Evolutionary conservation across 129 eudicot species (phyloP).

Genomic region (Flaveria robusta): DNA sequence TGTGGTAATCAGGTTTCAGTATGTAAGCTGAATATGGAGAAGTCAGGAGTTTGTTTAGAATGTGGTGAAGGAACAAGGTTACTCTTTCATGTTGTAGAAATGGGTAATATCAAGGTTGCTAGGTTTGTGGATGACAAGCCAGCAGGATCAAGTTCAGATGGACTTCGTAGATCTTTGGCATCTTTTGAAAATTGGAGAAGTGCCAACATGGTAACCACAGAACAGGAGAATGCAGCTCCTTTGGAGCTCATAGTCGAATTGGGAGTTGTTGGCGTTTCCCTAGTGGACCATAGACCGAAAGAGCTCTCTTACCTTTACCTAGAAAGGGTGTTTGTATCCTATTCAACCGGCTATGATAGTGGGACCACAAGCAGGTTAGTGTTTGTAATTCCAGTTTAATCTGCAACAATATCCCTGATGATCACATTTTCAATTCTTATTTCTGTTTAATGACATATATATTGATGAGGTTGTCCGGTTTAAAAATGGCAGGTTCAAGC

Average conservation of each 20-base stretch:
- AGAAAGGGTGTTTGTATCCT: conserved; percentile 74
- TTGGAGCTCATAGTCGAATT: conserved; percentile 77
- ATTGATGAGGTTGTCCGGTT: conserved; percentile 8
- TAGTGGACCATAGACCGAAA: conserved; percentile 93
- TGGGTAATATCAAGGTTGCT: conserved; percentile 69
- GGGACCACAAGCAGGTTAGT: conserved; percentile 89
- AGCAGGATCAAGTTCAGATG: conserved; percentile 36
- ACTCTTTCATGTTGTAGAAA: conserved; percentile 62
- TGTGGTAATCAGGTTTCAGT: conserved; percentile 29
- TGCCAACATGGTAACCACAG: conserved; percentile 43
- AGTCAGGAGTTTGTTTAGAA: conserved; percentile 47
- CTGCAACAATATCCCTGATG: neutral
- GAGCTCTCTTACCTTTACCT: conserved; percentile 84
- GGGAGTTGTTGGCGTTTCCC: conserved; percentile 87
- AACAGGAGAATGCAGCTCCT: conserved; percentile 57
- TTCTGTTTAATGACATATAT: conserved; percentile 3
- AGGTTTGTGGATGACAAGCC: conserved; percentile 57
- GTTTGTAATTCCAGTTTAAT: conserved; percentile 8
- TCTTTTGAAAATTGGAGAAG: conserved; percentile 53
- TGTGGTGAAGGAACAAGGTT: conserved; percentile 50
- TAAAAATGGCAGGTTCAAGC: conserved; percentile 71
- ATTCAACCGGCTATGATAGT: conserved; percentile 87
- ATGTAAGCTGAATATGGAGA: conserved; percentile 61
- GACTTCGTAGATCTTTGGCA: conserved; percentile 41
- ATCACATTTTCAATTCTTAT: neutral